Conservation (phyloP, 1,284 basidiomycete species). For the Pisolithus thermaeus region DNA sequence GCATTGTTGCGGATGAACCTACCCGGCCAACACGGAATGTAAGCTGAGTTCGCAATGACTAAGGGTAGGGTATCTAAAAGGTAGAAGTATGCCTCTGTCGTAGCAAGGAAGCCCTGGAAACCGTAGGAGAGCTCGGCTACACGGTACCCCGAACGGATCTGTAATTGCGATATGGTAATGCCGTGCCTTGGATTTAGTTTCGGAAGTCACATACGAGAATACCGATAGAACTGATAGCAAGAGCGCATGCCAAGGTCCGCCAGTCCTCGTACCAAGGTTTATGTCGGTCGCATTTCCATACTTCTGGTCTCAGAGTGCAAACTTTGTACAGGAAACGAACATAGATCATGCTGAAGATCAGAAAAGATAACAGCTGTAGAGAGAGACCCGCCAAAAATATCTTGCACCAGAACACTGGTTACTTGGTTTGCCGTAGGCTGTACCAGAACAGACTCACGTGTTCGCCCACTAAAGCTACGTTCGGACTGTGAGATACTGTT, state of each 20-base stretch:
- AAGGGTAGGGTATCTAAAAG: slow-evolving; percentile 60
- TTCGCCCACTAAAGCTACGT: slow-evolving; percentile 26
- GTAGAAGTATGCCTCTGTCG: slow-evolving; percentile 60
- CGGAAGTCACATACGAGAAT: slow-evolving; percentile 47
- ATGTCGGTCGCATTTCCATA: slow-evolving; percentile 38
- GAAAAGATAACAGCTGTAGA: slow-evolving; percentile 60
- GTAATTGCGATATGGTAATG: background rate
- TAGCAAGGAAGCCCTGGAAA: slow-evolving; percentile 54
- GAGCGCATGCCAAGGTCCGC: slow-evolving; percentile 49
- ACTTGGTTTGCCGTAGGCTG: slow-evolving; percentile 45
- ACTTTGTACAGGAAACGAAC: slow-evolving; percentile 53
- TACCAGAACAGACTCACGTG: slow-evolving; percentile 36
- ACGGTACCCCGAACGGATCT: slow-evolving; percentile 68
- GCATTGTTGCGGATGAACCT: slow-evolving; percentile 34
- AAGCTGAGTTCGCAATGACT: slow-evolving; percentile 51
- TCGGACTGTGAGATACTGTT: slow-evolving; percentile 5
- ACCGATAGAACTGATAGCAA: slow-evolving; percentile 58
- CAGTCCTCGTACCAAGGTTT: slow-evolving; percentile 50
- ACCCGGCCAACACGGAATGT: slow-evolving; percentile 55
- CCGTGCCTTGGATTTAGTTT: background rate
- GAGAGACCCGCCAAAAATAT: slow-evolving; percentile 62
- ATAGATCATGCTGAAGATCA: slow-evolving; percentile 54
- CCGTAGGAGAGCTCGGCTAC: slow-evolving; percentile 64
- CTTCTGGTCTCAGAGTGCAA: slow-evolving; percentile 36
- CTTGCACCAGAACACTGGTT: slow-evolving; percentile 47